Percentiles rank a stretch among this genome's conserved stretches.
phyloP scores from a whole-genome alignment of 2,329 filamentous ascomycete species.

The Penicillium palitans region DNA sequence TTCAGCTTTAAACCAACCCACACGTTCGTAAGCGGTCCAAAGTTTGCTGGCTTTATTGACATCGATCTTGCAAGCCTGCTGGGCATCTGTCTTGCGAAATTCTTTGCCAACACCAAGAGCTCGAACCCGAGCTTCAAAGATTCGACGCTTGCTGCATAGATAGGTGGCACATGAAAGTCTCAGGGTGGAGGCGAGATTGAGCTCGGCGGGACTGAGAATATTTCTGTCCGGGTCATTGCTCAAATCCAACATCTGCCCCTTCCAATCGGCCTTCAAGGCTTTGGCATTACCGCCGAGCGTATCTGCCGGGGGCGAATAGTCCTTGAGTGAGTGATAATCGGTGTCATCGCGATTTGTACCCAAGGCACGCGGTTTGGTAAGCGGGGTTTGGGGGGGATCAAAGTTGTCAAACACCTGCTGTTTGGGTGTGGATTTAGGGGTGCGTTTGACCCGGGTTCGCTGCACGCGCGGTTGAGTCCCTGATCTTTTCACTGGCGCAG shows the following conservation, averaged over 20 bases:
- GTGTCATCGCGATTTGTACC: slow-evolving; percentile 76
- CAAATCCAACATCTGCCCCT: slow-evolving; percentile 75
- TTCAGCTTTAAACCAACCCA: slow-evolving; percentile 72
- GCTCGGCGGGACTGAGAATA: slow-evolving; percentile 75
- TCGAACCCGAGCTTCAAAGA: slow-evolving; percentile 76
- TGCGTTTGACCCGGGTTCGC: slow-evolving; percentile 39
- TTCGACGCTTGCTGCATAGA: slow-evolving; percentile 86
- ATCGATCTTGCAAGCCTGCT: slow-evolving; percentile 96
- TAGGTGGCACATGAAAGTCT: slow-evolving; percentile 86
- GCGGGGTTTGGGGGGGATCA: slow-evolving; percentile 33
- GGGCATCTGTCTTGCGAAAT: slow-evolving; percentile 92
- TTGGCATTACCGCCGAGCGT: slow-evolving; percentile 68
- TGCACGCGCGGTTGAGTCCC: slow-evolving; percentile 31
- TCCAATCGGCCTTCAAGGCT: slow-evolving; percentile 82
- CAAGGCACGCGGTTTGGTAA: slow-evolving; percentile 46
- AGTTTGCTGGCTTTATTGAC: slow-evolving; percentile 96
- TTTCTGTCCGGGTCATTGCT: slow-evolving; percentile 67
- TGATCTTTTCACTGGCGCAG: slow-evolving; percentile 38
- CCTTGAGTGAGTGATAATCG: slow-evolving; percentile 69
- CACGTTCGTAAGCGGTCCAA: slow-evolving; percentile 83
- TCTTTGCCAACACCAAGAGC: slow-evolving; percentile 69
- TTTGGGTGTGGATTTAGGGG: slow-evolving; percentile 44
- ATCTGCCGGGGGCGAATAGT: slow-evolving; percentile 69
- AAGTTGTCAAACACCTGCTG: slow-evolving; percentile 42
- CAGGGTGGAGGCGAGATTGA: slow-evolving; percentile 72